Evolutionary conservation across 345 rosid species (phyloP).

Genomic region (Anacardium occidentale): DNA sequence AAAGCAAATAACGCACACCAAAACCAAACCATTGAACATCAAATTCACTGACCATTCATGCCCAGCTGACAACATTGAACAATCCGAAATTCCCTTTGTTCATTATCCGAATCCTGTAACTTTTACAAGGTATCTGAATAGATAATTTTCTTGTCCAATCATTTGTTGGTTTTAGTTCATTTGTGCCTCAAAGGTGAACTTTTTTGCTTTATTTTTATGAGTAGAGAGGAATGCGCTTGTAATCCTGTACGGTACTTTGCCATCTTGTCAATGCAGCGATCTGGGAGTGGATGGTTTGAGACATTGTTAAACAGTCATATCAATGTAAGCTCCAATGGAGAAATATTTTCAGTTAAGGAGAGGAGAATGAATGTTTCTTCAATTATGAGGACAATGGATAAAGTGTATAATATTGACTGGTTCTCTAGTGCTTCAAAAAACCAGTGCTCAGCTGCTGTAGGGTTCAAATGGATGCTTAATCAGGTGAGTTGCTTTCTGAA

Average conservation of each 20-base stretch:
- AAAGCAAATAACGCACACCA: conserved; percentile 30
- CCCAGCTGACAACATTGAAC: conserved; percentile 22
- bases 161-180: background rate
- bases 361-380: conserved; percentile 34
- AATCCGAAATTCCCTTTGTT: conserved; percentile 27
- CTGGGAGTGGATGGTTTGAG: conserved; percentile 47
- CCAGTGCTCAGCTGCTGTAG: conserved; percentile 41
- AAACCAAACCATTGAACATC: conserved; percentile 20
- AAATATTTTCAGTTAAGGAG: conserved; percentile 31
- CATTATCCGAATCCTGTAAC: conserved; percentile 38
- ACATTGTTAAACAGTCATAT: conserved; percentile 44
- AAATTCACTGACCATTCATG: conserved; percentile 21
- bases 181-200: background rate
- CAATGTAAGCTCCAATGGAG: conserved; percentile 43
- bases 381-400: conserved; percentile 26
- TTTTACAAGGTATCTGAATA: conserved; percentile 26
- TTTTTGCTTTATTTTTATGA: background rate
- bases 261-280: conserved; percentile 45
- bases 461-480: conserved; percentile 47
- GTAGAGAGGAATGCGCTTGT: conserved; percentile 38
- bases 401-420: conserved; percentile 38
- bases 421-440: conserved; percentile 40
- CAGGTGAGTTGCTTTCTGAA: conserved; percentile 22
- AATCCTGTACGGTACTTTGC: conserved; percentile 40
- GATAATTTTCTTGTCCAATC: background rate